Evolutionary conservation across 495 filamentous ascomycete species (phyloP).

Genomic region (Thermochaetoides thermophila): DNA sequence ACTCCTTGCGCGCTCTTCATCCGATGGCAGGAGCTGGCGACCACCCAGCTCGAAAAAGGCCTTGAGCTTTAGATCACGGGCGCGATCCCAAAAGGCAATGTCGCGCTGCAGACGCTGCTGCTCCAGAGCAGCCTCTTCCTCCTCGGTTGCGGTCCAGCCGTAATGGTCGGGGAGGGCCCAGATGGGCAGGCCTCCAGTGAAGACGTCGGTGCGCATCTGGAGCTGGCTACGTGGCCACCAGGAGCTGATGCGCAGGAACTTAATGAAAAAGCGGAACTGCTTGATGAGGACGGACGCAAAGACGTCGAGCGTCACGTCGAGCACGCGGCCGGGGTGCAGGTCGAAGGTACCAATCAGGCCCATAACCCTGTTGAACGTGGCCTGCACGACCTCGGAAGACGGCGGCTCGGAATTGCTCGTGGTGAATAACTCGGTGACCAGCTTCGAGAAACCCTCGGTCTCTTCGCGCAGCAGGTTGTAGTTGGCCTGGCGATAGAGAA

Average conservation of each 20-base stretch:
- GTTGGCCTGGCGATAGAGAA: constrained; percentile 88
- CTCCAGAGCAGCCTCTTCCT: constrained; percentile 43
- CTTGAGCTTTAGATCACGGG: constrained; percentile 56
- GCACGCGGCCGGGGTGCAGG: constrained; percentile 62
- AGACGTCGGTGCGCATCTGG: constrained; percentile 17
- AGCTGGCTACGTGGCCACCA: constrained; percentile 76
- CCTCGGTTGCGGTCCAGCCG: constrained; percentile 40
- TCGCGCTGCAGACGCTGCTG: constrained; percentile 49
- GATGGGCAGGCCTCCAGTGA: constrained; percentile 46
- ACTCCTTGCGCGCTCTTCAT: constrained; percentile 30
- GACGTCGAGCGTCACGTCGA: constrained; percentile 60
- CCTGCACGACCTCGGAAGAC: constrained; percentile 33
- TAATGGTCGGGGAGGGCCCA: constrained; percentile 69
- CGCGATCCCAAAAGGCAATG: constrained; percentile 63
- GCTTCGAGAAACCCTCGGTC: constrained; percentile 73
- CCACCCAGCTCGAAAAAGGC: constrained; percentile 83
- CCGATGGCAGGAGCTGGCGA: constrained; percentile 35
- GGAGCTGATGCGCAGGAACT: constrained; percentile 74
- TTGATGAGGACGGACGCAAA: constrained; percentile 32
- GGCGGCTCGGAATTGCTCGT: constrained; percentile 39
- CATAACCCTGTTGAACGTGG: constrained; percentile 47
- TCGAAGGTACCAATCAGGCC: constrained; percentile 45
- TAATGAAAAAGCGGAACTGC: constrained; percentile 75
- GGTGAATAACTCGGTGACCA: constrained; percentile 47
- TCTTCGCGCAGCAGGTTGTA: constrained; percentile 95